Evolutionary conservation across 495 filamentous ascomycete species (phyloP), one percentile per base, ranked within the genome.

Genomic region (Bathelium albidoporum): DNA sequence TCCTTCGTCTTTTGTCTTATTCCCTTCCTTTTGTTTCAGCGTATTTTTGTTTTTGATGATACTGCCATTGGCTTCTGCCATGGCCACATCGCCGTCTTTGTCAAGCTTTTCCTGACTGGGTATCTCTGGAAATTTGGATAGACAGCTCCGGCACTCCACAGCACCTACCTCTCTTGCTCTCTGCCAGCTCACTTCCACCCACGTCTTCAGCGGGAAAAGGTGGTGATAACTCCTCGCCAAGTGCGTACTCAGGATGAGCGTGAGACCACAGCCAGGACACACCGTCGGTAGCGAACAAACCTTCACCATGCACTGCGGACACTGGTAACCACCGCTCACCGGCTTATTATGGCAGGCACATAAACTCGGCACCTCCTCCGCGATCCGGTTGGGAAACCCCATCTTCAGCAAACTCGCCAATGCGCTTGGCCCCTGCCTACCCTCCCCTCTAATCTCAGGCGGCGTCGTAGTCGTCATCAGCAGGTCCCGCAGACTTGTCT

Each of bases 231-330:
- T 94, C 7, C 94, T 80, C 20, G 94, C 94, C 36, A 98, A 78
- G 77, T 98, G 94, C 1, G 95, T 98, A n/a, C 89, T 94, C 1
- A 96, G 81, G 60, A 97, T 93, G 29, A 97, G 80, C n/a, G 91
- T 97, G 24, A 98, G 83, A 7, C 89, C 85, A 73, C 94, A 98
- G 7, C 86, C 85, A 16, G 94, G 92, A 69, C 94, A 98, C 71
- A 94, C 89, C 32, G 88, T 83, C n/a, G 94, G 94, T 41, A 98
- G 80, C 61, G 85, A 82, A 79, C 94, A 98, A 61, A 97, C 92
- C 76, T 95, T 95, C 70, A 83, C 84, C 32, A 81, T 82, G 79
- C 94, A 98, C 61, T 94, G 81, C 18, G 91, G 91, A 78, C 94
- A 99, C 24, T 86, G 75, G 75, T 97, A 99, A 0, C 94, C 93